Conservation (phyloP, 768 basidiomycete genomes). For the Hypsizygus marmoreus region DNA sequence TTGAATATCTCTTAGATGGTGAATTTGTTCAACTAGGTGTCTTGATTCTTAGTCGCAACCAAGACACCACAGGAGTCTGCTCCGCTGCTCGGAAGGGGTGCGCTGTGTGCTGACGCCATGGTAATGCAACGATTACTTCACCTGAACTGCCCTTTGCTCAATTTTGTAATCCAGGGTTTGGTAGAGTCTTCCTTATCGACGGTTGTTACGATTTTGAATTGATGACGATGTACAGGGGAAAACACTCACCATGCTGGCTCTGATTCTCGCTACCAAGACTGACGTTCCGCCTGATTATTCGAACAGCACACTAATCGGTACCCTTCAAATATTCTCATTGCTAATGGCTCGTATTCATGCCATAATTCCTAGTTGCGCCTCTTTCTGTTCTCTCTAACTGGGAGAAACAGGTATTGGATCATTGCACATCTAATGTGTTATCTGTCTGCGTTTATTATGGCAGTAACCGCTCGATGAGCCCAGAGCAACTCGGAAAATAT, state of each 20-base stretch:
- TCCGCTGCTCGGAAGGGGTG: slow-evolving; percentile 80
- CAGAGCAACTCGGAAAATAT: slow-evolving; percentile 61
- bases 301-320: slow-evolving; percentile 80
- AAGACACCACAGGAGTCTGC: slow-evolving; percentile 68
- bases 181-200: slow-evolving; percentile 20
- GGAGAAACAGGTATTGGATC: slow-evolving; percentile 83
- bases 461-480: slow-evolving; percentile 55
- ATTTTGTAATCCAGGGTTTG: slow-evolving; percentile 37
- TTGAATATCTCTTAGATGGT: too few relatives aligned
- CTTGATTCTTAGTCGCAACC: slow-evolving; percentile 75
- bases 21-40: too few relatives aligned
- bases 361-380: slow-evolving; percentile 59
- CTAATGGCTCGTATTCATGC: background rate
- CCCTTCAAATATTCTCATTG: slow-evolving; percentile 14
- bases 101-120: slow-evolving; percentile 90
- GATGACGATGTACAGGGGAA: slow-evolving; percentile 59
- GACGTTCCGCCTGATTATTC: slow-evolving; percentile 59
- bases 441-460: slow-evolving; percentile 73
- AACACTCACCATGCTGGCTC: slow-evolving; percentile 84
- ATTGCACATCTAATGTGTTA: slow-evolving; percentile 56
- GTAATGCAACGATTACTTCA: slow-evolving; percentile 30
- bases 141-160: background rate
- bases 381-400: slow-evolving; percentile 87
- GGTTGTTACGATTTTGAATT: slow-evolving; percentile 1
- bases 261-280: slow-evolving; percentile 75